Percentiles rank a stretch among this genome's conserved stretches.
These are phyloP conservation scores for Talaromyces albobiverticillius DNA, from an alignment of 2,329 filamentous ascomycete species.

Conservation along the genomic window DNA sequence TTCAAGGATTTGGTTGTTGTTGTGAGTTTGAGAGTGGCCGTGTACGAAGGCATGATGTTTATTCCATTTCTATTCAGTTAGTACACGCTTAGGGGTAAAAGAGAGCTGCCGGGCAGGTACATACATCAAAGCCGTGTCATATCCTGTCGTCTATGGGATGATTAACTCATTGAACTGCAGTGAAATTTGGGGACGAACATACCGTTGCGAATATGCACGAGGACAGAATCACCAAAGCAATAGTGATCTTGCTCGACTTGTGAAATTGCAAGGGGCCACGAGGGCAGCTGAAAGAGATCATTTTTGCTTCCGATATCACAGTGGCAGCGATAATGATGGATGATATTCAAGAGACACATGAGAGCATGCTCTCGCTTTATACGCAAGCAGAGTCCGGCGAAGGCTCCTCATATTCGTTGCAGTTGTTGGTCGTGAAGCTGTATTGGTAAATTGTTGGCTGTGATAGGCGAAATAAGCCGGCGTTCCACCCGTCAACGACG, in stretches of 20 bases:
- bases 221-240: neutral
- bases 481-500: no score
- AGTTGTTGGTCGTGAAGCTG: no score
- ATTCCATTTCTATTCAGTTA: slow-evolving; percentile 10
- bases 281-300: neutral
- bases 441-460: no score
- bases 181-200: no score
- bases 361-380: no score
- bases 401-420: no score
- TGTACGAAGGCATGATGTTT: slow-evolving; percentile 18
- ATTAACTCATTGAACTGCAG: neutral
- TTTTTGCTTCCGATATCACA: no score
- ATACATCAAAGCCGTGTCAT: slow-evolving; percentile 11
- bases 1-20: slow-evolving; percentile 16
- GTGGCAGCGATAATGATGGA: no score
- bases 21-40: slow-evolving; percentile 18
- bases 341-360: no score
- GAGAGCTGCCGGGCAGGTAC: neutral
- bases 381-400: no score
- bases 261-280: neutral
- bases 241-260: neutral
- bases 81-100: no score
- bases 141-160: slow-evolving; percentile 1
- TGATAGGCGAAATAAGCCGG: no score
- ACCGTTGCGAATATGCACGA: neutral